Evolutionary conservation across 306 rosid genomes (phyloP), one percentile per base, ranked within the genome.

Genomic region (Mimosa bimucronata): DNA sequence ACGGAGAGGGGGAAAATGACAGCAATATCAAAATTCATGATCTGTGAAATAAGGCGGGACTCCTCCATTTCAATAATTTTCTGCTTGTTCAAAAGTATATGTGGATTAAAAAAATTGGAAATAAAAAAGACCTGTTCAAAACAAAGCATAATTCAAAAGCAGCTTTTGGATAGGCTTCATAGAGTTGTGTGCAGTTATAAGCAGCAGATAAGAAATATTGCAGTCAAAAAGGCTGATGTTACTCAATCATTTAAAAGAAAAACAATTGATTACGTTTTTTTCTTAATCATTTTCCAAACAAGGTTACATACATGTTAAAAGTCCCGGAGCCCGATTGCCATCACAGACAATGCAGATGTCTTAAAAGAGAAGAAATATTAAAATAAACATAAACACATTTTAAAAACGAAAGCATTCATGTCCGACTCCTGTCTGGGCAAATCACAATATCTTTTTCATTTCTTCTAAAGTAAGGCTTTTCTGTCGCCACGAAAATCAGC

Each of bases 401-500:
- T 66, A 57, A 40, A 42, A 67, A 40, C 37, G 45, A 73, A 73
- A 67, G 77, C 72, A 65, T 81, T 48, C 37, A 68, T 81, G 80
- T 38, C 28, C 9, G 6, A 53, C 38, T 40, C 38, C 42, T 74
- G 78, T 78, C 81, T 67, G 18, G n/a, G 37, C 38, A 41, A 81
- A 68, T 85, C 38, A 67, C 62, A 58, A 8, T 4, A 72, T 1
- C 72, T 46, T 79, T 73, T 46, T 73, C 50, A 67, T 81, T 69
- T 78, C 60, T 78, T 79, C 58, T 45, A 65, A 76, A 75, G 84
- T 1, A 79, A 55, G 68, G 66, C 68, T 76, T 82, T 77, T 66
- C 28, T 25, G 84, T 79, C 69, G 86, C 78, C 79, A 77, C 79
- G 74, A 68, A 79, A 82, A 82, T 78, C 77, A 10, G 64, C n/a